Evolutionary conservation across 257 asterid species (phyloP).

Genomic region (Datura wrightii): DNA sequence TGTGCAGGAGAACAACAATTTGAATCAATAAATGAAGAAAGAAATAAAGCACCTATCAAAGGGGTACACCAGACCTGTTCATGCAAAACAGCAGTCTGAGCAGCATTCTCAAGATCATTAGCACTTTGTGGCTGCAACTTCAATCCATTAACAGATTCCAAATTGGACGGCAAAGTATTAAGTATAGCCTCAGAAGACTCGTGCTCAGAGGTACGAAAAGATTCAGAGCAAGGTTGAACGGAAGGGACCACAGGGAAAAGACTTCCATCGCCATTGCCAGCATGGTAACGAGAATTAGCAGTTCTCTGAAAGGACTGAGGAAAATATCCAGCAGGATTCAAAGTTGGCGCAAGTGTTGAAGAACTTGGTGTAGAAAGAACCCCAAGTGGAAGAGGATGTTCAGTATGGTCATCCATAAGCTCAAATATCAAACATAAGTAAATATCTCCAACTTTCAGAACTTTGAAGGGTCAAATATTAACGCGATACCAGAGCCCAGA

Average conservation of each 20-base stretch:
- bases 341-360: constrained; percentile 39
- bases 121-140: constrained; percentile 44
- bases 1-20: constrained; percentile 45
- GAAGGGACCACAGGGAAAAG: constrained; percentile 52
- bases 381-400: constrained; percentile 63
- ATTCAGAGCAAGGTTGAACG: constrained; percentile 33
- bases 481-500: not conserved
- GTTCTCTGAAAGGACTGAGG: constrained; percentile 34
- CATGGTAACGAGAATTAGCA: constrained; percentile 30
- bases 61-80: constrained; percentile 68
- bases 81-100: constrained; percentile 78
- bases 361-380: constrained; percentile 43
- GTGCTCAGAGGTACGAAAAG: constrained; percentile 34
- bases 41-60: not conserved
- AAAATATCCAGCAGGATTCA: constrained; percentile 35
- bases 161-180: constrained; percentile 31
- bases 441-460: not conserved
- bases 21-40: constrained; percentile 35
- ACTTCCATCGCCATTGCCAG: constrained; percentile 35
- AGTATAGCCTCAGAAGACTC: constrained; percentile 26
- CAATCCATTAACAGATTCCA: constrained; percentile 43
- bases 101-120: constrained; percentile 70
- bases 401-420: constrained; percentile 57
- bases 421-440: constrained; percentile 14
- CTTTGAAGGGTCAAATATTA: not conserved